phyloP scores from a whole-genome alignment of 2,329 filamentous ascomycete species.

The Chaetothyriales sp. region DNA sequence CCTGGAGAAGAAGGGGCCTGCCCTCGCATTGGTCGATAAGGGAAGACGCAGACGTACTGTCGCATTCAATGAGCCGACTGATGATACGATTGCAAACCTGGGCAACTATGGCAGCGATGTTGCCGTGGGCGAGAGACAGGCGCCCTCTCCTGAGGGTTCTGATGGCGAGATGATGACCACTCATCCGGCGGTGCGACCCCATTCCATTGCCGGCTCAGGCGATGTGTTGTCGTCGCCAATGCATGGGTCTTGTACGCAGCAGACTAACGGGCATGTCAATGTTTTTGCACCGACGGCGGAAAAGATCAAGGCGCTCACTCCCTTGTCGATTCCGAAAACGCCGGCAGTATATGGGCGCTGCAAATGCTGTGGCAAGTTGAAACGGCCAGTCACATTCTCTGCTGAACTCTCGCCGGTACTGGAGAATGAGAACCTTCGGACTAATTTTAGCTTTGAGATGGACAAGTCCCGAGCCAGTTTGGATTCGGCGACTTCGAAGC shows the following conservation, averaged over 20 bases:
- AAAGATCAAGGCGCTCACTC: background rate
- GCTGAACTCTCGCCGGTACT: slow-evolving; percentile 15
- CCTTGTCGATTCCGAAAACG: background rate
- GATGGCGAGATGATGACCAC: slow-evolving; percentile 3
- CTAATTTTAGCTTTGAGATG: slow-evolving; percentile 17
- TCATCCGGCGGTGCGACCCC: slow-evolving; percentile 12
- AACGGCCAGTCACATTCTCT: slow-evolving; percentile 10
- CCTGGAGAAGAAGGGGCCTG: background rate
- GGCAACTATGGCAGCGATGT: background rate
- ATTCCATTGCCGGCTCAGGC: background rate
- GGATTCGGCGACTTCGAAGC: slow-evolving; percentile 7
- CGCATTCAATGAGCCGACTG: background rate
- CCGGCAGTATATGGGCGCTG: slow-evolving; percentile 11
- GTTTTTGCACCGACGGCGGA: background rate
- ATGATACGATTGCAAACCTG: background rate
- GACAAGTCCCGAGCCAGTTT: slow-evolving; percentile 6
- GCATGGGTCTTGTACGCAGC: background rate
- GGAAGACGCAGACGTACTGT: background rate
- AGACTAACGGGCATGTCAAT: background rate
- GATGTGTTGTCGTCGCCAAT: background rate
- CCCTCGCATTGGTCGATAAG: background rate
- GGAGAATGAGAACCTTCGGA: slow-evolving; percentile 16
- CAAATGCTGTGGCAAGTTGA: slow-evolving; percentile 16
- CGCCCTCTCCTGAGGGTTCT: background rate
- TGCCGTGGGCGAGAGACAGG: background rate